Percentiles rank a stretch among this genome's conserved stretches.
Conservation (phyloP, 164 flowering plant species). For the Dillenia turbinata region DNA sequence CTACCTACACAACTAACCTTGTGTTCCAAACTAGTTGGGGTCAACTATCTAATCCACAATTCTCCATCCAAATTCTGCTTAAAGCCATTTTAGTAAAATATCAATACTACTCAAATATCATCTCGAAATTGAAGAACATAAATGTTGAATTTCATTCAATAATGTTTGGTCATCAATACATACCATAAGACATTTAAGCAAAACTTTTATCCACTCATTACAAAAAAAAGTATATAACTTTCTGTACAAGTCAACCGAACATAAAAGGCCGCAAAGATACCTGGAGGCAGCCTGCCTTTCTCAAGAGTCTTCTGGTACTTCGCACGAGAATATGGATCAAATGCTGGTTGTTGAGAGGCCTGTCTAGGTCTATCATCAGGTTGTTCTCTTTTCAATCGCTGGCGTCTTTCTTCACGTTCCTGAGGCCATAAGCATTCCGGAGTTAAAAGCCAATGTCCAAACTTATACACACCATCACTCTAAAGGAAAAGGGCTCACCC, state of each 20-base stretch:
- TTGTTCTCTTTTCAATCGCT: conserved; percentile 61
- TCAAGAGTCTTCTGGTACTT: conserved; percentile 38
- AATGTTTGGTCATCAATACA: not conserved
- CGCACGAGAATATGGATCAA: conserved; percentile 31
- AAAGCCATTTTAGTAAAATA: no score
- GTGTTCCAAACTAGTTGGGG: no score
- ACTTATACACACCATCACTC: not conserved
- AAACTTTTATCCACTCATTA: not conserved
- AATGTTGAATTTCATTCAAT: not conserved
- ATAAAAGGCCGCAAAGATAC: conserved; percentile 27
- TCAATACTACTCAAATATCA: not conserved
- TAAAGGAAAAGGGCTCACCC: no score
- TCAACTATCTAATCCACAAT: no score
- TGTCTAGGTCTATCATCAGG: conserved; percentile 51
- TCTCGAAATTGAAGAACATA: not conserved
- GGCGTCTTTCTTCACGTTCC: conserved; percentile 93
- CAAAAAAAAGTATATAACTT: no score
- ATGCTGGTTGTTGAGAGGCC: conserved; percentile 27
- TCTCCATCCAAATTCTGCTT: no score
- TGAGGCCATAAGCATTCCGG: conserved; percentile 18
- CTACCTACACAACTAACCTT: no score
- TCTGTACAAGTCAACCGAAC: not conserved
- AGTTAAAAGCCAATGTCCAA: conserved; percentile 5
- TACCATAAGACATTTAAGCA: not conserved
- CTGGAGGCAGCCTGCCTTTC: conserved; percentile 65